A percentile compares a stretch with the other conserved stretches of the same genome.
Conservation (phyloP, 768 basidiomycete genomes). For the Termitomyces sp. region DNA sequence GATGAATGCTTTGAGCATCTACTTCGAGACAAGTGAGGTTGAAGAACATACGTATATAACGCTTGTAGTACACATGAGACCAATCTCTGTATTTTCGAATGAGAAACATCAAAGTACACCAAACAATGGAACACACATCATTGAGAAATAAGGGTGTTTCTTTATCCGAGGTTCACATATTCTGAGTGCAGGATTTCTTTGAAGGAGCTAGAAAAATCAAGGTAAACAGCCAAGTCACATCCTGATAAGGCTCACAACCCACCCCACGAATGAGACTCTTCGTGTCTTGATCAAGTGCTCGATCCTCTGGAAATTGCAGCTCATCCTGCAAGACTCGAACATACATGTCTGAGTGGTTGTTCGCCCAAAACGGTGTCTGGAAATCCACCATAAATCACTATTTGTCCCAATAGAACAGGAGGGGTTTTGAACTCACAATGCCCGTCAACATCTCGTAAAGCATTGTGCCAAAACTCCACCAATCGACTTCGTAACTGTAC, state of each 20-base stretch:
- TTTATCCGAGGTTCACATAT: conserved; percentile 94
- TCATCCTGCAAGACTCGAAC: conserved; percentile 88
- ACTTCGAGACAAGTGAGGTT: background rate
- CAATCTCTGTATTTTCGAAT: conserved; percentile 59
- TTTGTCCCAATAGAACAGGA: conserved; percentile 9
- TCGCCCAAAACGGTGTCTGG: conserved; percentile 90
- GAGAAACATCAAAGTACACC: conserved; percentile 8
- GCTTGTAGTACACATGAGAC: conserved; percentile 92
- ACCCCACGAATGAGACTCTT: conserved; percentile 94
- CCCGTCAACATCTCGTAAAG: conserved; percentile 96
- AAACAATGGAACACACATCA: conserved; percentile 57
- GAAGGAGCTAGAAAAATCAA: conserved; percentile 58
- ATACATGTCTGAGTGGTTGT: conserved; percentile 95
- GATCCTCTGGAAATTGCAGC: conserved; percentile 82
- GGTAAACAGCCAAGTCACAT: conserved; percentile 7
- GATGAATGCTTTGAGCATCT: conserved; percentile 1
- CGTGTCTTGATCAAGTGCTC: conserved; percentile 91
- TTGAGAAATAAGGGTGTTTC: conserved; percentile 90
- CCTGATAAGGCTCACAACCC: conserved; percentile 25
- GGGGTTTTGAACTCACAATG: conserved; percentile 55
- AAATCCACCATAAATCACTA: conserved; percentile 7
- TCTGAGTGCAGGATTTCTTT: conserved; percentile 86
- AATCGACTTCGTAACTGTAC: conserved; percentile 94
- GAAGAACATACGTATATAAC: conserved; percentile 76
- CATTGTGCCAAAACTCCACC: conserved; percentile 99